Base-by-base conservation (phyloP, 2,329 filamentous ascomycete species). In the Furcasterigmium furcatum region DNA sequence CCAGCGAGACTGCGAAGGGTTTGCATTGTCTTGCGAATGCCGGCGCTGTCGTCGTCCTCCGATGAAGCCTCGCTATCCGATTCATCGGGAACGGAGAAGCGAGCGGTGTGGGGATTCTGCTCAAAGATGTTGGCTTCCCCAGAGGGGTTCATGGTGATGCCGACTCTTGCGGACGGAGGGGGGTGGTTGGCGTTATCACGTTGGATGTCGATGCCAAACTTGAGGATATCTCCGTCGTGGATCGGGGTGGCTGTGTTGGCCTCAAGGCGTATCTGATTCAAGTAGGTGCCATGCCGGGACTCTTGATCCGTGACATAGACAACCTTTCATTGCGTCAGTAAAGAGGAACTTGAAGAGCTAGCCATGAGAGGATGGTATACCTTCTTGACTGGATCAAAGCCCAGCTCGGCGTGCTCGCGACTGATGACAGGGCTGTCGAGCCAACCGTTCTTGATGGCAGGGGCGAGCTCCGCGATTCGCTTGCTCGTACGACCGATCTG, bases 391-490 rank as follows among this genome's bases (percentile, higher is more conserved):
- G 69, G 54, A 41, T 76, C 65, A 5, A 75, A 67, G 14, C 57
- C 52, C 5, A 85, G 57, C 36, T 76, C 64, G 14, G 85, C 87
- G 63, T 90, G 86, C 10, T 79, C 61, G 38, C 86, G 74, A 20
- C 85, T 88, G 72, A 90, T 85, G 29, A 89, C 85, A 0, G 85
- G 80, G 46, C 80, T 85, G 52, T 88, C 79, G 47, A 88, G 85
- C 73, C 74, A 88, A 14, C 73, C 80, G 61, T 89, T 90, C 52
- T 76, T 62, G 5, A 54, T 50, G 30, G 49, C 64, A 58, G 54
- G 71, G 59, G 52, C 53, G 9, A 66, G 56, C 3, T 39, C 44
- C 41, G 52, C 18, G 53, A 66, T 60, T 46, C 67, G 56, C 55
- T 67, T 73, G 51, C 71, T 75, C 29, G 70, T 69, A 21, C 73